These are phyloP conservation scores for Monilinia laxa DNA, from an alignment of 2,329 filamentous ascomycete genomes.

Conservation along the genomic window DNA sequence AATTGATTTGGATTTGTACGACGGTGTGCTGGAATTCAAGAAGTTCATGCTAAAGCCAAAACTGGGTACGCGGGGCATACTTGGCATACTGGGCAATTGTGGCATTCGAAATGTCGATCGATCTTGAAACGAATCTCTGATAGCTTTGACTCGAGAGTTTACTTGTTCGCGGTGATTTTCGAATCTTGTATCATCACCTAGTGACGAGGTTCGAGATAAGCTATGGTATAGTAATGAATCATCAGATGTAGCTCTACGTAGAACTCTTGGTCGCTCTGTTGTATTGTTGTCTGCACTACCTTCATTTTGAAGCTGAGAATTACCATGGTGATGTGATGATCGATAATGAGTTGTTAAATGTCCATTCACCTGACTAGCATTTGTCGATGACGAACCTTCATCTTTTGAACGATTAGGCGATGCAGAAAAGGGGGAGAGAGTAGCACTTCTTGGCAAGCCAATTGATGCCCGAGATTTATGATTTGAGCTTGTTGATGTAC, in stretches of 20 bases:
- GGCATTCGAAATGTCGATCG: conserved; percentile 72
- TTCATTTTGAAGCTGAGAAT: conserved; percentile 25
- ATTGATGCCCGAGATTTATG: conserved; percentile 26
- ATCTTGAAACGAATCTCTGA: conserved; percentile 84
- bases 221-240: conserved; percentile 75
- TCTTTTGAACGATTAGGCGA: conserved; percentile 15
- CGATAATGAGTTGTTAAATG: not conserved
- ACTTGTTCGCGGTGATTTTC: conserved; percentile 78
- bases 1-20: conserved; percentile 34
- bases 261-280: conserved; percentile 24
- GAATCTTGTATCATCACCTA: conserved; percentile 81
- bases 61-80: conserved; percentile 44
- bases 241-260: conserved; percentile 69
- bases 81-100: conserved; percentile 55
- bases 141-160: conserved; percentile 85
- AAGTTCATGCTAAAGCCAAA: conserved; percentile 44
- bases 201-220: conserved; percentile 74
- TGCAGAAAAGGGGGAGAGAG: conserved; percentile 12
- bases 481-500: conserved; percentile 31
- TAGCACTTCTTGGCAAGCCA: conserved; percentile 13
- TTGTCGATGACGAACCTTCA: conserved; percentile 1
- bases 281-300: conserved; percentile 4
- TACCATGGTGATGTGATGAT: conserved; percentile 22
- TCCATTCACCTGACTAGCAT: not conserved
- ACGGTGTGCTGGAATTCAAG: conserved; percentile 32